These are phyloP conservation scores for Collybiopsis confluens DNA, from an alignment of 768 basidiomycete species.

Conservation along the genomic window DNA sequence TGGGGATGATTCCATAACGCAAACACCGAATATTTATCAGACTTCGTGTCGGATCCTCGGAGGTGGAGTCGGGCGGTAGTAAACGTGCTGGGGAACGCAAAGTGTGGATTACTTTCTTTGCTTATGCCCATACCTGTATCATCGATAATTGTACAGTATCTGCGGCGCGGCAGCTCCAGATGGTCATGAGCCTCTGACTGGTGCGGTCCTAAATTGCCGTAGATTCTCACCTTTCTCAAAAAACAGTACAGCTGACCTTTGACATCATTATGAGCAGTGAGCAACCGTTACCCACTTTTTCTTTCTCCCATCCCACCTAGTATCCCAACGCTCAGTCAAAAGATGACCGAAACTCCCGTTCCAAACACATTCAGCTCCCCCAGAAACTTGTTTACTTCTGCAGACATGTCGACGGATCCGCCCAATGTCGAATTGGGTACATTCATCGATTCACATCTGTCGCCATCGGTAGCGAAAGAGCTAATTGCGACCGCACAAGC, in stretches of 20 bases:
- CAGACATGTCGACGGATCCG: constrained; percentile 15
- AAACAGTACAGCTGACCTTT: too few relatives aligned
- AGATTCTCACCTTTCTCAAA: too few relatives aligned
- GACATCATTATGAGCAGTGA: too few relatives aligned
- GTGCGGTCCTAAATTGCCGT: too few relatives aligned
- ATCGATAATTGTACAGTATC: too few relatives aligned
- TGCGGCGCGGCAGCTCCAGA: too few relatives aligned
- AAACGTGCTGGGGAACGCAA: constrained; percentile 10
- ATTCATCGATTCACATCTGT: constrained; percentile 36
- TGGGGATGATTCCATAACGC: constrained; percentile 22
- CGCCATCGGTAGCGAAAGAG: constrained; percentile 34
- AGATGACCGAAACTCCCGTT: not conserved
- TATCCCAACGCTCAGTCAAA: too few relatives aligned
- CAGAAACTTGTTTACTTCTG: constrained; percentile 27
- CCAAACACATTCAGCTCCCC: constrained; percentile 24
- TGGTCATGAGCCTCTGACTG: too few relatives aligned
- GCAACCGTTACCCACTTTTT: too few relatives aligned
- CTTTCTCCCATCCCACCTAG: too few relatives aligned
- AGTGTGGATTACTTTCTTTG: too few relatives aligned
- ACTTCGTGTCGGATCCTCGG: constrained; percentile 24
- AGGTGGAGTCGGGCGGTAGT: constrained; percentile 27
- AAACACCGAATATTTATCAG: constrained; percentile 24
- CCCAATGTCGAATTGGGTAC: constrained; percentile 15
- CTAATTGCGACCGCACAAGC: constrained; percentile 40
- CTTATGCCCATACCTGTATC: too few relatives aligned